Percentiles rank a stretch among this genome's conserved stretches.
Evolutionary conservation across 169 alveolate genomes (phyloP).

Genomic region (Plasmodium gonderi): DNA sequence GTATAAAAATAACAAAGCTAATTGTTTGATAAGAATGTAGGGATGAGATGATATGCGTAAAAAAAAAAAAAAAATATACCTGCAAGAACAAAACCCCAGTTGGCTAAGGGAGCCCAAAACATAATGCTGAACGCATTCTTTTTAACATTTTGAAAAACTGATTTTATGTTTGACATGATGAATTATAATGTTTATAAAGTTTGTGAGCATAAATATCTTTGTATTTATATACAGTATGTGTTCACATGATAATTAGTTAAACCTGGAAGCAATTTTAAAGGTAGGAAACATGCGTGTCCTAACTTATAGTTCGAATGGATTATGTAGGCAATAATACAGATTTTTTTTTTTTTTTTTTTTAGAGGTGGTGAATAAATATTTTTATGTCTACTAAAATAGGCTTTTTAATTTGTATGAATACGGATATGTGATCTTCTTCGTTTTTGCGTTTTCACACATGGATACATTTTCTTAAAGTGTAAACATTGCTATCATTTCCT

Average conservation of each 20-base stretch:
- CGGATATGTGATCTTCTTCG: background rate
- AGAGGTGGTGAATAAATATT: too few species aligned
- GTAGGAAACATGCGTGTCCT: too few species aligned
- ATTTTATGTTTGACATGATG: slow-evolving; percentile 27
- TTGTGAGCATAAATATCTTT: background rate
- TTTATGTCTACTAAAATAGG: too few species aligned
- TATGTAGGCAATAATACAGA: too few species aligned
- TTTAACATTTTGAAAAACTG: slow-evolving; percentile 31
- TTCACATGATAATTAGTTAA: too few species aligned
- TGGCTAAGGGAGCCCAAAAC: slow-evolving; percentile 97
- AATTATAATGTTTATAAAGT: background rate
- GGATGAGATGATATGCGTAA: background rate
- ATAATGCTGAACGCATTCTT: slow-evolving; percentile 81
- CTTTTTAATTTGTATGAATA: background rate
- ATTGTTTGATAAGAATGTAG: background rate
- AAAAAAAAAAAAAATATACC: slow-evolving; percentile 84
- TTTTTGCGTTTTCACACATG: background rate
- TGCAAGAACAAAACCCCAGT: slow-evolving; percentile 96
- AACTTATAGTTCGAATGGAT: too few species aligned
- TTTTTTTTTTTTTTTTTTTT: too few species aligned
- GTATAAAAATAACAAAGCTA: background rate
- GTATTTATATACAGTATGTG: background rate
- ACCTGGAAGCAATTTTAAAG: too few species aligned
- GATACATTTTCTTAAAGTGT: background rate
- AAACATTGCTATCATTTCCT: background rate